Evolutionary conservation across 2,329 filamentous ascomycete genomes (phyloP), one percentile per base, ranked within the genome.

Genomic region (Penicillium sp.): DNA sequence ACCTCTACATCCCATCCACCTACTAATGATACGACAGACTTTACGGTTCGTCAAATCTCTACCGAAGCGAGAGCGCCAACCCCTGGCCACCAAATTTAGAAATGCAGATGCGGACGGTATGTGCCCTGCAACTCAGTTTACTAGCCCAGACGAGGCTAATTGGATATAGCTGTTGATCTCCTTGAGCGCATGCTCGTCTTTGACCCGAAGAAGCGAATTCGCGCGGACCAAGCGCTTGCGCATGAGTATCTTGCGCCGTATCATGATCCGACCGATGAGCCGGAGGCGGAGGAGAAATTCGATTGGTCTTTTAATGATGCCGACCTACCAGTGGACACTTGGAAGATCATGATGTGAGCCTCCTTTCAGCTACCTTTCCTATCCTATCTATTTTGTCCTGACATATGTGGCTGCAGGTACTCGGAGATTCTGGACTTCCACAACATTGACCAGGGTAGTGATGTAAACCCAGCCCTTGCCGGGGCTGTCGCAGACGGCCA

Each of bases 261-360:
- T 83, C 95, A 99, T 80, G 95, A 99, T 76, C 93, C 95, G 8
- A 95, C 91, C 49, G 95, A 99, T 74, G 95, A 99, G 83, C 95
- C 95, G 1, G 89, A 93, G 17, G 92, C 95, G 23, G 92, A 97
- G 64, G 93, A 97, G 83, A 97, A 97, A 82, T 99, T 99, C 73
- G 95, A 99, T 77, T 99, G 95, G 95, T 97, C 93, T 58, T 99
- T 99, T 82, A 98, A 98, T 78, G 95, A 99, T 72, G 95, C 94
- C 52, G 95, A 99, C 75, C 83, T 99, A 61, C 94, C 95, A 0
- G 93, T 98, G 55, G 95, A 99, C 76, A 97, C 93, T n/a, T 99
- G 95, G 95, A 99, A 99, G 84, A 97, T 99, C 76, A 99, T 98
- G 95, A 99, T 99, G 95, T 97, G 85, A 75, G 90, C 78, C 50